These are phyloP conservation scores for Pseudogymnoascus sp. DNA, from an alignment of 2,329 filamentous ascomycete species.

Conservation along the genomic window DNA sequence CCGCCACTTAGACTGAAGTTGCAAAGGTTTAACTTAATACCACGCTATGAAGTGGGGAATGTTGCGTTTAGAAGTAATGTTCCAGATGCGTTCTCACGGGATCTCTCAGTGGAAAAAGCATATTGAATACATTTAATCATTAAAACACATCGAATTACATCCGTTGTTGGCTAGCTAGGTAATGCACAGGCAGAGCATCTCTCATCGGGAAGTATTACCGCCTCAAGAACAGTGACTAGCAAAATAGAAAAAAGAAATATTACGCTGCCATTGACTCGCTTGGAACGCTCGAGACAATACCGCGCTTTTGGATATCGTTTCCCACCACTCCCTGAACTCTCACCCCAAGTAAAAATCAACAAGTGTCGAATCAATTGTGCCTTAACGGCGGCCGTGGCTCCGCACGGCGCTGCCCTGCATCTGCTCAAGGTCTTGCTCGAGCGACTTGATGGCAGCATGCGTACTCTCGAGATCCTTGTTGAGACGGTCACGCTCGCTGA, in stretches of 20 bases:
- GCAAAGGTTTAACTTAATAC: too few relatives aligned
- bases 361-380: slow-evolving; percentile 5
- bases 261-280: slow-evolving; percentile 22
- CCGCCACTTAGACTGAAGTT: too few relatives aligned
- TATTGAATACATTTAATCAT: slow-evolving; percentile 6
- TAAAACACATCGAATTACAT: slow-evolving; percentile 28
- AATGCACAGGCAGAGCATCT: slow-evolving; percentile 15
- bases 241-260: slow-evolving; percentile 21
- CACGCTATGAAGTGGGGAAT: neutral
- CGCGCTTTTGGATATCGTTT: slow-evolving; percentile 13
- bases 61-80: neutral
- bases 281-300: slow-evolving; percentile 20
- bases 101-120: neutral
- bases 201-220: slow-evolving; percentile 4
- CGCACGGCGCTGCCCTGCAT: slow-evolving; percentile 87
- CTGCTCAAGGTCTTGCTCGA: slow-evolving; percentile 84
- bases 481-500: slow-evolving; percentile 93
- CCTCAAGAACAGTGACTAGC: slow-evolving; percentile 6
- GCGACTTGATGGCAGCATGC: slow-evolving; percentile 84
- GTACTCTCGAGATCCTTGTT: slow-evolving; percentile 99
- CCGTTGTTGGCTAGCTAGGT: slow-evolving; percentile 24
- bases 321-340: slow-evolving; percentile 9
- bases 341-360: slow-evolving; percentile 11
- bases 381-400: slow-evolving; percentile 84
- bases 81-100: neutral